Percentiles rank a stretch among this genome's conserved stretches.
phyloP scores from a whole-genome alignment of 805 yeast species.

The Kodamaea kaohsiungensis region DNA sequence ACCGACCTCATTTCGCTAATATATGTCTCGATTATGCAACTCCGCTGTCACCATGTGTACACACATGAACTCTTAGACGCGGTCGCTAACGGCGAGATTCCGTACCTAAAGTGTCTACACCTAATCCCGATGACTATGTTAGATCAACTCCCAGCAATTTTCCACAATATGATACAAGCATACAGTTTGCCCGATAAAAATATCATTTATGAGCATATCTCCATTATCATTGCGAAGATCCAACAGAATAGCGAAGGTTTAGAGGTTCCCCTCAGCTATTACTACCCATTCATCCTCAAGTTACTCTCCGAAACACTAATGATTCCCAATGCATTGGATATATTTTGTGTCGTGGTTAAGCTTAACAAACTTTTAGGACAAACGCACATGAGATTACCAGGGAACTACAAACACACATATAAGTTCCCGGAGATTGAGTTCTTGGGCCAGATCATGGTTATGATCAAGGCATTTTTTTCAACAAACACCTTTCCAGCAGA shows the following conservation, averaged over 20 bases:
- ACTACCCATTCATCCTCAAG: conserved; percentile 41
- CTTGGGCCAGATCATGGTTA: conserved; percentile 30
- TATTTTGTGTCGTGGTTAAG: conserved; percentile 38
- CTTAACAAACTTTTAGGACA: neutral
- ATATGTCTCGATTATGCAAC: conserved; percentile 51
- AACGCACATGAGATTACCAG: neutral
- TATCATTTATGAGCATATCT: conserved; percentile 30
- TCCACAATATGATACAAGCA: conserved; percentile 41
- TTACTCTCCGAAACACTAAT: conserved; percentile 44
- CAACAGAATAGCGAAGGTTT: neutral
- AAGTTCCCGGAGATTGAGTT: conserved; percentile 43
- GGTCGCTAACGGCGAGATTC: conserved; percentile 46
- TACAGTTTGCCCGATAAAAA: conserved; percentile 38
- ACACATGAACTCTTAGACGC: conserved; percentile 47
- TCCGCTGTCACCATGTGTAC: conserved; percentile 51
- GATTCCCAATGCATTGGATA: conserved; percentile 49
- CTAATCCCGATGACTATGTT: conserved; percentile 40
- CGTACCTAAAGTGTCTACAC: conserved; percentile 44
- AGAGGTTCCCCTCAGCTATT: conserved; percentile 23
- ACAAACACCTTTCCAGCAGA: conserved; percentile 4
- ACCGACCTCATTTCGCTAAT: conserved; percentile 40
- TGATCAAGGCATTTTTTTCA: conserved; percentile 25
- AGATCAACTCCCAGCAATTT: conserved; percentile 39
- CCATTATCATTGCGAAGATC: conserved; percentile 13
- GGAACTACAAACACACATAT: neutral